Evolutionary conservation across 257 asterid species (phyloP).

Genomic region (Primulina huaijiensis): DNA sequence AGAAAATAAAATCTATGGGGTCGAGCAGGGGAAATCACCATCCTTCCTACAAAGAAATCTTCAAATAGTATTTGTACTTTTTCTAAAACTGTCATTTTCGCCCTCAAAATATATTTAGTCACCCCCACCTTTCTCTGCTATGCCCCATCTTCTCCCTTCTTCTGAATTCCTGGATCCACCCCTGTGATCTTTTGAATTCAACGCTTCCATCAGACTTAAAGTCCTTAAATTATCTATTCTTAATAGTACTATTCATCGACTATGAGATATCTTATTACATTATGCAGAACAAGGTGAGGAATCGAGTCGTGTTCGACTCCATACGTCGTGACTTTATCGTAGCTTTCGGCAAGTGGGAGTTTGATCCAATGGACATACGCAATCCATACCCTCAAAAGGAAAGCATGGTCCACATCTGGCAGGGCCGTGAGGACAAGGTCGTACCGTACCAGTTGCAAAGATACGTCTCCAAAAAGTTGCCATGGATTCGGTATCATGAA

Average conservation of each 20-base stretch:
- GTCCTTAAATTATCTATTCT: not conserved
- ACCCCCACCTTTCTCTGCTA: too few relatives aligned
- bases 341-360: conserved; percentile 88
- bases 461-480: conserved; percentile 52
- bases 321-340: conserved; percentile 69
- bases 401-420: conserved; percentile 51
- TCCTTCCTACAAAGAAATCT: too few relatives aligned
- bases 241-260: not conserved
- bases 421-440: conserved; percentile 49
- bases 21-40: too few relatives aligned
- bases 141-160: not conserved
- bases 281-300: conserved; percentile 57
- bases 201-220: not conserved
- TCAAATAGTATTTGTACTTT: not conserved
- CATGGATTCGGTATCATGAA: conserved; percentile 91
- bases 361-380: conserved; percentile 67
- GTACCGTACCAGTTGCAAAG: conserved; percentile 73
- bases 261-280: not conserved
- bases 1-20: too few relatives aligned
- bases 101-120: too few relatives aligned
- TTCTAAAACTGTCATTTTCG: not conserved
- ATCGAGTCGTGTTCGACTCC: conserved; percentile 56
- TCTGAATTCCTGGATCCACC: not conserved
- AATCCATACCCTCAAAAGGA: conserved; percentile 43
- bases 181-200: not conserved